These are phyloP conservation scores for Cymbidium sinense DNA, from an alignment of 106 monocot genomes.

Conservation along the genomic window DNA sequence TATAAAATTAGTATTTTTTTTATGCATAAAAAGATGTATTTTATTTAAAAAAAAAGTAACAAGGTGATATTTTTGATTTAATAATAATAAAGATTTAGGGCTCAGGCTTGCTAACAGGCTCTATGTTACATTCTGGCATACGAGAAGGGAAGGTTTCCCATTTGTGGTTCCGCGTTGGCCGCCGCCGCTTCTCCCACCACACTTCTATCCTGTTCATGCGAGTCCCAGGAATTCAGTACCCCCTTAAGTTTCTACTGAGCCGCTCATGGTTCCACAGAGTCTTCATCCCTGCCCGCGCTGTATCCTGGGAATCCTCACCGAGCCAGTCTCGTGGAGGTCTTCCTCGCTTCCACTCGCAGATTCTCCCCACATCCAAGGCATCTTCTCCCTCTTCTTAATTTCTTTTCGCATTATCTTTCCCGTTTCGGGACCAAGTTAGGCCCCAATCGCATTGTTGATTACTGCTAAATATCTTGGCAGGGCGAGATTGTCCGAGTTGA, in stretches of 20 bases:
- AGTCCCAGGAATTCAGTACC: neutral
- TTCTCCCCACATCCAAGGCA: slow-evolving; percentile 56
- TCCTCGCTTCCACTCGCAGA: slow-evolving; percentile 63
- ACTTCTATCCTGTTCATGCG: neutral
- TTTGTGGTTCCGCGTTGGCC: too few species aligned
- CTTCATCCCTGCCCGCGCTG: slow-evolving; percentile 7
- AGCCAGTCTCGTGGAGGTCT: slow-evolving; percentile 52
- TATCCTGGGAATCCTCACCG: slow-evolving; percentile 8
- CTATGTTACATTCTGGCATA: too few species aligned
- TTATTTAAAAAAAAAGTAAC: too few species aligned
- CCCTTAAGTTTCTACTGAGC: neutral
- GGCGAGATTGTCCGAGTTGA: slow-evolving; percentile 61
- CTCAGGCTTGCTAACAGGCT: too few species aligned
- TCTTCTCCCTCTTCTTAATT: too few species aligned
- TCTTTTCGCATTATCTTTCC: neutral
- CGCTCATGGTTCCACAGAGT: neutral
- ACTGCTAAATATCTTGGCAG: slow-evolving; percentile 16
- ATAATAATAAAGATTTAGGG: too few species aligned
- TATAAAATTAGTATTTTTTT: too few species aligned
- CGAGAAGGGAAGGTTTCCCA: too few species aligned
- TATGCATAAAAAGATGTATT: too few species aligned
- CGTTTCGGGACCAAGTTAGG: neutral
- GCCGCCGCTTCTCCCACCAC: too few species aligned
- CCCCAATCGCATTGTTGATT: neutral
- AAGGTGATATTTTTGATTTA: too few species aligned